Evolutionary conservation across 2,329 filamentous ascomycete genomes (phyloP).

Genomic region (Colletotrichum melonis): DNA sequence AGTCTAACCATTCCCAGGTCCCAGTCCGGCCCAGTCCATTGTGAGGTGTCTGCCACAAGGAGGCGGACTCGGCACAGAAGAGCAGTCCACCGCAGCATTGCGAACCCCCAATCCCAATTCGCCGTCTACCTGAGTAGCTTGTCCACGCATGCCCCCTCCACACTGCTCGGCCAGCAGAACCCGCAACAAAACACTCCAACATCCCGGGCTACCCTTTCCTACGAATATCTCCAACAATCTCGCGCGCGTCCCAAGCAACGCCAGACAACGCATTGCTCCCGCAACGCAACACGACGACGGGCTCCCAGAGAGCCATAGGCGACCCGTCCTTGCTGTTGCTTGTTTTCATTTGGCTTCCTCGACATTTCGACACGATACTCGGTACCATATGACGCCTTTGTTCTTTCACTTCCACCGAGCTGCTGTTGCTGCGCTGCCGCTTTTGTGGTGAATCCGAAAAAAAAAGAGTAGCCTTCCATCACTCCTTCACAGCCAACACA

Average conservation of each 20-base stretch:
- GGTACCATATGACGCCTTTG: conserved; percentile 16
- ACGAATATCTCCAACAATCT: conserved; percentile 24
- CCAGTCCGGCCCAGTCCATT: not conserved
- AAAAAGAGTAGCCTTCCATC: not conserved
- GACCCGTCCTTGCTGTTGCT: conserved; percentile 10
- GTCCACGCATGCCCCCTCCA: conserved; percentile 15
- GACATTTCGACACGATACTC: not conserved
- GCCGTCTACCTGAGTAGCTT: not conserved
- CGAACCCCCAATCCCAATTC: not conserved
- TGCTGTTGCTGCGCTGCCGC: conserved; percentile 20
- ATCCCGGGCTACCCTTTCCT: conserved; percentile 29
- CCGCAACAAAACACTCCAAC: conserved; percentile 31
- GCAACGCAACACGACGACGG: conserved; percentile 20
- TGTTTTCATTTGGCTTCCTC: not conserved
- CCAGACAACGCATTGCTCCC: conserved; percentile 26
- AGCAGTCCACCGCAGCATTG: not conserved
- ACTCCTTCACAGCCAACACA: not conserved
- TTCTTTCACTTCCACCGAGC: conserved; percentile 4
- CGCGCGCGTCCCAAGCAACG: conserved; percentile 23
- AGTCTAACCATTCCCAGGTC: conserved; percentile 2
- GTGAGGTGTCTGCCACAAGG: not conserved
- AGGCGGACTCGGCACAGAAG: not conserved
- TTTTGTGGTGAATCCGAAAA: not conserved
- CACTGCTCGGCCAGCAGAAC: conserved; percentile 1
- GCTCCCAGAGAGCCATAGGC: conserved; percentile 1